These are phyloP conservation scores for Cystobasidium tubakii DNA, from an alignment of 768 basidiomycete genomes.

Conservation along the genomic window DNA sequence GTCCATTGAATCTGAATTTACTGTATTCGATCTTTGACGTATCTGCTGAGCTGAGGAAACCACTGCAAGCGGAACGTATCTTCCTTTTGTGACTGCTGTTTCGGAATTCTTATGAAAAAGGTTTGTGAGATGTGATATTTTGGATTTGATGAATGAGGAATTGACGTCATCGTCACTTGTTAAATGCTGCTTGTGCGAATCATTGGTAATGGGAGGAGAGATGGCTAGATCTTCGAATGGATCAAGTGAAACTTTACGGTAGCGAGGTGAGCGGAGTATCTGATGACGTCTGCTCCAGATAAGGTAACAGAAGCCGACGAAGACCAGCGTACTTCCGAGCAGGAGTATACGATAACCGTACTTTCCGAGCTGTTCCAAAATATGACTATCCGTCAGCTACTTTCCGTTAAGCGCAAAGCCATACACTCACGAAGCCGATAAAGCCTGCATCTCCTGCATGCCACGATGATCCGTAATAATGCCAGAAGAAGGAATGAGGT, in stretches of 20 bases:
- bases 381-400: neutral
- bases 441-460: slow-evolving; percentile 98
- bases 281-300: slow-evolving; percentile 8
- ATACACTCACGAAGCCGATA: slow-evolving; percentile 69
- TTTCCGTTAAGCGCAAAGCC: neutral
- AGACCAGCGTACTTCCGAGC: slow-evolving; percentile 15
- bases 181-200: slow-evolving; percentile 3
- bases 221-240: slow-evolving; percentile 20
- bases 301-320: slow-evolving; percentile 34
- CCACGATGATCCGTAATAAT: slow-evolving; percentile 97
- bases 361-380: slow-evolving; percentile 7
- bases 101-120: neutral
- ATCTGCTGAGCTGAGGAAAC: neutral
- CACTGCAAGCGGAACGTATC: neutral
- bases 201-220: neutral
- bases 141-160: neutral
- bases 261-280: neutral
- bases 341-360: slow-evolving; percentile 28
- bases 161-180: neutral
- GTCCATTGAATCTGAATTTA: neutral
- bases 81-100: neutral
- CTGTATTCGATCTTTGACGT: slow-evolving; percentile 1
- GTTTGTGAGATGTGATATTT: neutral
- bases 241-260: neutral
- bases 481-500: slow-evolving; percentile 88